Conservation (phyloP, 345 rosid species). For the Syzygium grande region DNA sequence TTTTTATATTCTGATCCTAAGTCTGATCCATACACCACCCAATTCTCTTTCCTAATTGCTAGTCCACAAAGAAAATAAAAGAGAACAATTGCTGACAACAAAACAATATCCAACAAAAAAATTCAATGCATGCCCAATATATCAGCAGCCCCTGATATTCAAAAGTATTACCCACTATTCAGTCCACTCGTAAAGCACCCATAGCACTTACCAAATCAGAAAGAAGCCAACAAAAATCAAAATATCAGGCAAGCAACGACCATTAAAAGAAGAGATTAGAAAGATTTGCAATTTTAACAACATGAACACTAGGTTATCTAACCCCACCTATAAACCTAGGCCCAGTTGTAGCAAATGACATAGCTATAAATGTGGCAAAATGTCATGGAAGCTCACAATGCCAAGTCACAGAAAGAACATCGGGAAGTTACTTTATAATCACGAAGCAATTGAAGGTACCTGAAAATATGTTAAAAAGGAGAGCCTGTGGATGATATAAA, state of each 20-base stretch:
- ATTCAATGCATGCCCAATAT: background rate
- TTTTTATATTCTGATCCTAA: background rate
- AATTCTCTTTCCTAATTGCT: background rate
- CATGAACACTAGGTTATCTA: background rate
- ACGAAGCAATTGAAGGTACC: conserved; percentile 24
- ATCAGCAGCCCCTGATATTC: background rate
- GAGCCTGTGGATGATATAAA: conserved; percentile 67
- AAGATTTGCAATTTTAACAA: background rate
- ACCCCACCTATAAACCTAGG: background rate
- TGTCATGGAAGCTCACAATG: background rate
- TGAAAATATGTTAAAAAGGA: conserved; percentile 62
- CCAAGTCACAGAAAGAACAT: background rate
- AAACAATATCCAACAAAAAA: background rate
- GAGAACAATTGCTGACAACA: background rate
- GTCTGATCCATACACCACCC: background rate
- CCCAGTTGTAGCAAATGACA: background rate
- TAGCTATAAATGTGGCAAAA: background rate
- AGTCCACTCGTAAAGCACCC: background rate
- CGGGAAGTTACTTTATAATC: background rate
- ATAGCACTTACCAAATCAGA: background rate
- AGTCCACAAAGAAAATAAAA: background rate
- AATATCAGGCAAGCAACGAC: background rate
- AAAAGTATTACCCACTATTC: background rate
- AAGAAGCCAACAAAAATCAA: background rate
- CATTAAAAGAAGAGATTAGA: background rate